Evolutionary conservation across 768 basidiomycete genomes (phyloP).

Genomic region (Cyclocybe cylindracea): DNA sequence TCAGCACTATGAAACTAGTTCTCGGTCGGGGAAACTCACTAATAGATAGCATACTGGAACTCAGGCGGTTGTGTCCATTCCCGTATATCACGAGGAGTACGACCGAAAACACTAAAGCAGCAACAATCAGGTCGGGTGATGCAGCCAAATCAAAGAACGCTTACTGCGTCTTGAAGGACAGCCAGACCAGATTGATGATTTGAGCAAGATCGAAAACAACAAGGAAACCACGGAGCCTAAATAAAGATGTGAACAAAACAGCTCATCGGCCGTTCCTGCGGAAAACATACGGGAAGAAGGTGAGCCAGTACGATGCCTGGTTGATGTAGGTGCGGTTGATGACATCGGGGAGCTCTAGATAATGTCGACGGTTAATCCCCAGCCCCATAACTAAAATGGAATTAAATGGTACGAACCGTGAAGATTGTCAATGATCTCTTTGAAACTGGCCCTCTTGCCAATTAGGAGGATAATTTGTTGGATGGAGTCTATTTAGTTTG

Average conservation of each 20-base stretch:
- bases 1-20: not conserved
- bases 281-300: constrained; percentile 83
- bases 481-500: constrained; percentile 35
- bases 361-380: not conserved
- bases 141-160: constrained; percentile 45
- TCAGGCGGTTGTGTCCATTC: constrained; percentile 78
- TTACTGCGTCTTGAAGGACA: constrained; percentile 66
- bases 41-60: constrained; percentile 75
- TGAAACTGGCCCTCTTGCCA: constrained; percentile 44
- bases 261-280: not conserved
- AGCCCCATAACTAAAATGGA: not conserved
- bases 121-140: not conserved
- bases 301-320: constrained; percentile 91
- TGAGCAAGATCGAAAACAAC: constrained; percentile 85
- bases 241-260: not conserved
- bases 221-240: constrained; percentile 80
- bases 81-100: constrained; percentile 76
- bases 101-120: constrained; percentile 55
- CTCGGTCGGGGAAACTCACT: constrained; percentile 39
- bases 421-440: constrained; percentile 47
- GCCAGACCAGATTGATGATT: constrained; percentile 73
- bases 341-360: constrained; percentile 59
- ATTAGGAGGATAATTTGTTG: constrained; percentile 44
- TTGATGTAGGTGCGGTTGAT: constrained; percentile 91
- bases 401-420: constrained; percentile 35